These are phyloP conservation scores for Cryptosporidium muris DNA, from an alignment of 169 alveolate genomes.

Conservation along the genomic window DNA sequence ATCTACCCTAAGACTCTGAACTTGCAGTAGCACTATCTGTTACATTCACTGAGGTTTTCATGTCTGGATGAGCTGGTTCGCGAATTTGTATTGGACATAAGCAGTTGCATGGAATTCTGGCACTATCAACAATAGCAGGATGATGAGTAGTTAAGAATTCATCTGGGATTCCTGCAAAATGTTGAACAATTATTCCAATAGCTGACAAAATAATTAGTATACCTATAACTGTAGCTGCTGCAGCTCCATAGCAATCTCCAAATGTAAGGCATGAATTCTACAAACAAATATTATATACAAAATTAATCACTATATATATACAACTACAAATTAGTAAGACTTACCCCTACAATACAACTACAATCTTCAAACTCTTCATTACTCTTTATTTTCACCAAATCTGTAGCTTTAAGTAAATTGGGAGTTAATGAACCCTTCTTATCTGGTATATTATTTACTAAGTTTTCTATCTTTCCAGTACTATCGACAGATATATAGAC, in stretches of 20 bases:
- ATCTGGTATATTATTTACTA: neutral
- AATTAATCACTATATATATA: neutral
- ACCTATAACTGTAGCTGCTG: constrained; percentile 1
- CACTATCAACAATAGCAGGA: neutral
- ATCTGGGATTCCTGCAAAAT: constrained; percentile 17
- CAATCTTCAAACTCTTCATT: neutral
- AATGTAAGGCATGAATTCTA: constrained; percentile 8
- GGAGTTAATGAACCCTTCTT: neutral
- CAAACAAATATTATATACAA: neutral
- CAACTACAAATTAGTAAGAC: neutral
- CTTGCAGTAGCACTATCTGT: too few species aligned
- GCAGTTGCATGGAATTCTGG: neutral
- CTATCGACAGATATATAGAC: too few species aligned
- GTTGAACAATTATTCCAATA: constrained; percentile 8
- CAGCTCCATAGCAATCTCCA: constrained; percentile 16
- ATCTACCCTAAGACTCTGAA: too few species aligned
- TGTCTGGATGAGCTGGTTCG: constrained; percentile 10
- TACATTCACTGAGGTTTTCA: neutral
- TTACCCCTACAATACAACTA: constrained; percentile 10
- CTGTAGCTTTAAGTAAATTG: too few species aligned
- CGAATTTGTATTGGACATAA: neutral
- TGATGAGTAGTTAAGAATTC: constrained; percentile 7
- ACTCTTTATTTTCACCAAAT: neutral
- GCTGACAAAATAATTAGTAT: neutral
- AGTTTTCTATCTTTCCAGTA: neutral